Base-by-base conservation (phyloP, 768 basidiomycete genomes). In the Hysterangium stoloniferum region DNA sequence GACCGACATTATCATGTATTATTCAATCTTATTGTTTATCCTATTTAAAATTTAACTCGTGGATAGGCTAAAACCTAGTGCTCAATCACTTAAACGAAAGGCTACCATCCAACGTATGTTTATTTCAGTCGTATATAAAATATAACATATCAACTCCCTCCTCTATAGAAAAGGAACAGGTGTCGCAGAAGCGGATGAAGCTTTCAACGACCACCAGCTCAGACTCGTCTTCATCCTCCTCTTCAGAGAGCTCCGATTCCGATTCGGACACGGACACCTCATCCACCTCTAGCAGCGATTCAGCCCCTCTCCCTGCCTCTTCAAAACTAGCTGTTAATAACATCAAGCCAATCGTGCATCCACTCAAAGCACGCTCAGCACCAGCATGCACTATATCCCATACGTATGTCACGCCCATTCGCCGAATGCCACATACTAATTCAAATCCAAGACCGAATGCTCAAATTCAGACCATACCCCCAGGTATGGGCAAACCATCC, bases 401-500 rank as follows among this genome's bases (percentile, higher is more conserved):
- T n/a, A n/a, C n/a, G n/a, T n/a, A n/a, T n/a, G n/a, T n/a, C n/a
- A n/a, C n/a, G n/a, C n/a, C n/a, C n/a, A n/a, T n/a, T n/a, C n/a
- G n/a, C n/a, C n/a, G n/a, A n/a, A n/a, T n/a, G n/a, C n/a, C n/a
- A n/a, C n/a, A n/a, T n/a, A n/a, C n/a, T n/a, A n/a, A n/a, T n/a
- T n/a, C n/a, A n/a, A n/a, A n/a, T n/a, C n/a, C n/a, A n/a, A n/a
- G n/a, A n/a, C n/a, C n/a, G n/a, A n/a, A n/a, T n/a, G n/a, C n/a
- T n/a, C n/a, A n/a, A n/a, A n/a, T n/a, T n/a, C 9, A 11, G 11
- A 57, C 25, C 45, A 71, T 82, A 7, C 79, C 82, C 1, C 82
- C 82, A 0, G 82, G 82, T 3, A 62, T 67, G 20, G 82, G 82
- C 12, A 83, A 79, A 61, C 61, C 74, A 0, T 62, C 74, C 2